Conservation (phyloP, 352 stramenopile species). For the Phytophthora melonis region DNA sequence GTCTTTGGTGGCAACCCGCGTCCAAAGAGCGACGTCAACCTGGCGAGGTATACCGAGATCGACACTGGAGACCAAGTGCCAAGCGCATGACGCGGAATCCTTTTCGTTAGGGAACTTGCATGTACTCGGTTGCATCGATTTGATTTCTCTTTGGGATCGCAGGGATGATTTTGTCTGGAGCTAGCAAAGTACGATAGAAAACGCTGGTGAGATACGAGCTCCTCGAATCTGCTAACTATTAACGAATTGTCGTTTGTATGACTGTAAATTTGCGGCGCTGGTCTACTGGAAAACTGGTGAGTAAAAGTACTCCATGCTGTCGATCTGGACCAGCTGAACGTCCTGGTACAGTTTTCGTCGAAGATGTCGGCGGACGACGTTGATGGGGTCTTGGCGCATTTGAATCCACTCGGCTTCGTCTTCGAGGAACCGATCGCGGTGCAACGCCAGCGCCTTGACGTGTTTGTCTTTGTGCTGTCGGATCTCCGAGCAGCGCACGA, state of each 20-base stretch:
- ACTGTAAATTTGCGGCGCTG: slow-evolving; percentile 4
- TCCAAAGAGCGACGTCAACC: slow-evolving; percentile 22
- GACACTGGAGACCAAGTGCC: slow-evolving; percentile 14
- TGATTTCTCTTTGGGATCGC: neutral
- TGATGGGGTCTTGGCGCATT: slow-evolving; percentile 78
- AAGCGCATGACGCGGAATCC: slow-evolving; percentile 6
- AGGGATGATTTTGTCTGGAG: slow-evolving; percentile 8
- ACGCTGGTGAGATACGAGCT: slow-evolving; percentile 10
- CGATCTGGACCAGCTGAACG: slow-evolving; percentile 71
- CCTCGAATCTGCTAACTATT: slow-evolving; percentile 21
- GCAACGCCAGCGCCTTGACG: slow-evolving; percentile 45
- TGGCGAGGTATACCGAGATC: slow-evolving; percentile 24
- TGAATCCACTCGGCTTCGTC: slow-evolving; percentile 66
- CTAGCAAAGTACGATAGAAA: slow-evolving; percentile 26
- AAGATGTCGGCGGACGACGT: slow-evolving; percentile 68
- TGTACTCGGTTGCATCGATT: neutral
- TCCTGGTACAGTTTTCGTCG: slow-evolving; percentile 65
- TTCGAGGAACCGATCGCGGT: slow-evolving; percentile 66
- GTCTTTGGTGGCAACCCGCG: slow-evolving; percentile 68
- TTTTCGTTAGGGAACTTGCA: neutral
- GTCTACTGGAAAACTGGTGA: slow-evolving; percentile 63
- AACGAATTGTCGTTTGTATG: slow-evolving; percentile 8
- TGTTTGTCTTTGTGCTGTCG: slow-evolving; percentile 63
- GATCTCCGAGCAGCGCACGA: slow-evolving; percentile 73
- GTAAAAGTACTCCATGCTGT: slow-evolving; percentile 69